These are phyloP conservation scores for Podospora conica DNA, from an alignment of 495 filamentous ascomycete genomes.

Conservation along the genomic window DNA sequence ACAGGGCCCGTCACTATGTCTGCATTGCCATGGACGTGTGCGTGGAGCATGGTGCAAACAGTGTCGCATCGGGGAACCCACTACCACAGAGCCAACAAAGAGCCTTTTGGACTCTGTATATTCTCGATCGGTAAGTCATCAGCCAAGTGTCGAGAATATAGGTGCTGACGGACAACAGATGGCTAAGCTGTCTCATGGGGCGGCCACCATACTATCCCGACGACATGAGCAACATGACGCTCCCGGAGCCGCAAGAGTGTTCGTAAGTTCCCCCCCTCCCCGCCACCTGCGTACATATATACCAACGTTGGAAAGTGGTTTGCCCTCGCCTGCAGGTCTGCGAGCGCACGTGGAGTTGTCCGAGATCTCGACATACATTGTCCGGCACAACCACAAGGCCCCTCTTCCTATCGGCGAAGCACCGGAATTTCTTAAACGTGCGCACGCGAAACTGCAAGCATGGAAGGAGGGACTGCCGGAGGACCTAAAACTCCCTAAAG, in stretches of 20 bases:
- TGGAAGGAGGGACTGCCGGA: conserved; percentile 16
- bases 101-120: conserved; percentile 40
- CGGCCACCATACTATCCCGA: conserved; percentile 32
- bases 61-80: conserved; percentile 26
- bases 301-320: conserved; percentile 13
- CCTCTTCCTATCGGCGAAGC: conserved; percentile 7
- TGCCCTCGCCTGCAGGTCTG: conserved; percentile 33
- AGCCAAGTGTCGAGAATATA: background rate
- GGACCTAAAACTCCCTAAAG: background rate
- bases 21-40: conserved; percentile 31
- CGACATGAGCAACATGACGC: conserved; percentile 25
- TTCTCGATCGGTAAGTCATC: conserved; percentile 33
- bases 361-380: conserved; percentile 33
- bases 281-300: background rate
- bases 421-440: conserved; percentile 15
- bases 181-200: conserved; percentile 39
- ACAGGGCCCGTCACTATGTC: conserved; percentile 34
- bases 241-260: conserved; percentile 28
- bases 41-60: conserved; percentile 33
- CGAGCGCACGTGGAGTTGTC: conserved; percentile 34
- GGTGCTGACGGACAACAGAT: conserved; percentile 21
- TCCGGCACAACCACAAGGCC: conserved; percentile 31
- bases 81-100: conserved; percentile 17
- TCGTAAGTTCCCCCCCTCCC: conserved; percentile 18
- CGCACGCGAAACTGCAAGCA: conserved; percentile 18